A percentile compares a stretch with the other conserved stretches of the same genome.
These are phyloP conservation scores for Phytophthora rubi DNA, from an alignment of 352 stramenopile genomes.

Conservation along the genomic window DNA sequence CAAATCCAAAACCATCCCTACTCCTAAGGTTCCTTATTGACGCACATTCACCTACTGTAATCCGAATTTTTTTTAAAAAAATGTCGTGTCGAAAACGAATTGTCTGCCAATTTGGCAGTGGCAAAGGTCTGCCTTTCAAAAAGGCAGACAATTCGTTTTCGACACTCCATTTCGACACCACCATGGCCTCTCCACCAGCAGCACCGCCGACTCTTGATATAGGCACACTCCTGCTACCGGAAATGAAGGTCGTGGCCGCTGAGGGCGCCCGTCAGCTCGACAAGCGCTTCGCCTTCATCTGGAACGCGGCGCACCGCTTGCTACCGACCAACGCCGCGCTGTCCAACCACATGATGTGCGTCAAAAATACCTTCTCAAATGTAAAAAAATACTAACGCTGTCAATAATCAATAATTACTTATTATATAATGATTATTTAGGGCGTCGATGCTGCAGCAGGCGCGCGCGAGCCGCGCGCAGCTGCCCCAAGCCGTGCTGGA, in stretches of 20 bases:
- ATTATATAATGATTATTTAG: conserved; percentile 28
- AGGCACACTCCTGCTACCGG: conserved; percentile 42
- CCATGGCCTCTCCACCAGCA: background rate
- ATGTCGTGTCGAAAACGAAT: too few species aligned
- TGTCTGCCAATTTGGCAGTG: too few species aligned
- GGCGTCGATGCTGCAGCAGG: conserved; percentile 59
- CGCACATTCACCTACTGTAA: too few species aligned
- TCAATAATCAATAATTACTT: background rate
- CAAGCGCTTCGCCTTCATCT: conserved; percentile 75
- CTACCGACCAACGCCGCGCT: conserved; percentile 43
- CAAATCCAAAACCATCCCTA: too few species aligned
- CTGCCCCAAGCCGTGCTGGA: conserved; percentile 62
- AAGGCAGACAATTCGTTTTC: background rate
- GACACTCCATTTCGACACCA: background rate
- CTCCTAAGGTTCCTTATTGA: too few species aligned
- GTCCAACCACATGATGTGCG: conserved; percentile 65
- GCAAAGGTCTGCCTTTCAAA: too few species aligned
- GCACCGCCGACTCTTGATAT: background rate
- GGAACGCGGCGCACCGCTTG: conserved; percentile 58
- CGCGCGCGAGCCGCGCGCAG: conserved; percentile 36
- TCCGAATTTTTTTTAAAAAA: too few species aligned
- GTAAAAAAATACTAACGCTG: background rate
- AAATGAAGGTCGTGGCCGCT: conserved; percentile 42
- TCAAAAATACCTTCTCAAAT: background rate
- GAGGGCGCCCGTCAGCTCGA: conserved; percentile 64